Evolutionary conservation across 2,329 filamentous ascomycete genomes (phyloP), one percentile per base, ranked within the genome.

Genomic region (Botryotinia narcissicola): DNA sequence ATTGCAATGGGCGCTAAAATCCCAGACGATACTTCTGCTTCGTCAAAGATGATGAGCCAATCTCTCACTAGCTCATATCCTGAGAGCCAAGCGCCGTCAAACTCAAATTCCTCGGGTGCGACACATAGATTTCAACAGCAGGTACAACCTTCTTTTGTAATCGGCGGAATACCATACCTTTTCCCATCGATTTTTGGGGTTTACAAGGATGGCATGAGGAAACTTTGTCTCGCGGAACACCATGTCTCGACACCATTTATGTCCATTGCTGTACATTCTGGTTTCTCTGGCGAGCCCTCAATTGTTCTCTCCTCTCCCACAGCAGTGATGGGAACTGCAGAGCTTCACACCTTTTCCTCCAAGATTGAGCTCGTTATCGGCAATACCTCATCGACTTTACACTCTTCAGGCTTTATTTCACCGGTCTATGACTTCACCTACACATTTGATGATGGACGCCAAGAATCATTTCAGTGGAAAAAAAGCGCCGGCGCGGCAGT

Each of bases 101-200:
- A 37, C 25, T 42, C 25, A 5, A 14, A 37, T 18, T 68, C 66
- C 12, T 57, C 48, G 3, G 35, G 25, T 35, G n/a, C 18, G 22
- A 7, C 10, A 32, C 48, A 68, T 3, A 68, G 9, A 57, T 57
- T 68, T 16, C 66, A 42, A 4, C n/a, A 29, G 18, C 66, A 68
- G 8, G 9, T n/a, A 14, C 48, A 57, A 16, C 25, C 54, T 3
- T 57, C 66, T 25, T 68, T 68, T 22, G 3, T 57, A 7, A 22
- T 57, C 37, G 35, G n/a, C 1, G 48, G 66, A 57, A 68, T 32
- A 5, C 2, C 35, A 32, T 57, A 68, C 35, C 62, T 72, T 32
- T 68, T 72, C 1, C 70, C 70, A 6, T 44, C 70, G 0, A 42
- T 72, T n/a, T 72, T 72, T 7, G 70, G 70, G 2, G 25, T 72